Base-by-base conservation (phyloP, 2,329 filamentous ascomycete genomes). In the Thyridium curvatum region DNA sequence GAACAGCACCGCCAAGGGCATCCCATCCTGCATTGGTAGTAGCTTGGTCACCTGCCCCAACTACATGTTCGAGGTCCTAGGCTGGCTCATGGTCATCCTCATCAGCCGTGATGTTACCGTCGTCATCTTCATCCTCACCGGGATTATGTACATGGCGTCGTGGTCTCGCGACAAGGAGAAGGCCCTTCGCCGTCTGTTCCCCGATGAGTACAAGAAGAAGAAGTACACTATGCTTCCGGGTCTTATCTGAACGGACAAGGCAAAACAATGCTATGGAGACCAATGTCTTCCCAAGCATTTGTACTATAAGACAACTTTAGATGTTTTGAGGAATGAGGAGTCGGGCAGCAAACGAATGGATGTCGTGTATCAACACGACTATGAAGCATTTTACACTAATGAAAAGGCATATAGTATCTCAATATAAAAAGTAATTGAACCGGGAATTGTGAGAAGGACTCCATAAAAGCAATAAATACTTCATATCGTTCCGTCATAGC, bases 201-300 rank as follows among this genome's bases (percentile, higher is more conserved):
- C 86, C 31, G 85, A 90, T 59, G 86, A 83, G 65, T 98, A 98
- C 69, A 90, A 91, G 82, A 90, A 84, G 72, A 97, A 98, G 86
- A 79, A 79, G 55, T 91, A 74, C 56, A 80, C 78, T 43, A 84
- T 95, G 65, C 62, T 96, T 42, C 88, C 93, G 3, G 86, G 86
- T 3, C 66, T 94, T 37, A 74, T 83, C 57, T 93, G 67, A 65
- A 37, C 21, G 15, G 18, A 5, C 34, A 9, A n/a, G 17, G 34
- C 18, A 21, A 8, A 9, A 15, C 12, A n/a, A 26, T 35, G 35
- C 32, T 12, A 15, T 34, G 32, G 14, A 2, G 37, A 31, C 13
- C 34, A 32, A 26, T 34, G 29, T 8, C n/a, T n/a, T n/a, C n/a
- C n/a, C n/a, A n/a, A n/a, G n/a, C n/a, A 36, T 34, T 10, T 26